Evolutionary conservation across 352 stramenopile genomes (phyloP).

Genomic region (Lagenidium giganteum): DNA sequence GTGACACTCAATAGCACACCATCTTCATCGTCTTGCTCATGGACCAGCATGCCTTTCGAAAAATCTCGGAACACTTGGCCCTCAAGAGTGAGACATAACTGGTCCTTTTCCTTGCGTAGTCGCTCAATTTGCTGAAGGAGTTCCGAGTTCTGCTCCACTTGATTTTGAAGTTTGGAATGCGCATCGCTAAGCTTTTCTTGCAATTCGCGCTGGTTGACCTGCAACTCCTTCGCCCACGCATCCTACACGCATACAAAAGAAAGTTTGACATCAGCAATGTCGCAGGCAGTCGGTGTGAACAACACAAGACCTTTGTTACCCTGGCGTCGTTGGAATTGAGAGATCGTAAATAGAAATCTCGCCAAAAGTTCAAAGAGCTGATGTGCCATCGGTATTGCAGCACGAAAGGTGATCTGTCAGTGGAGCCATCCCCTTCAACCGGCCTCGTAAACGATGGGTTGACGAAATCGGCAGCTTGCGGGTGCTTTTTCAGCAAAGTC

Average conservation of each 20-base stretch:
- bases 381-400: slow-evolving; percentile 86
- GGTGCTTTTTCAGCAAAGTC: slow-evolving; percentile 44
- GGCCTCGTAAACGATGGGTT: slow-evolving; percentile 81
- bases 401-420: slow-evolving; percentile 59
- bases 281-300: slow-evolving; percentile 5
- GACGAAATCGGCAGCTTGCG: slow-evolving; percentile 39
- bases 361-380: slow-evolving; percentile 78
- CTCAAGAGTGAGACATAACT: slow-evolving; percentile 50
- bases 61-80: slow-evolving; percentile 75
- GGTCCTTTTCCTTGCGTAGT: slow-evolving; percentile 58
- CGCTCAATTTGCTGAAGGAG: slow-evolving; percentile 60
- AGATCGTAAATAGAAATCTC: slow-evolving; percentile 77
- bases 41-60: slow-evolving; percentile 53
- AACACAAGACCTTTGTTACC: slow-evolving; percentile 27
- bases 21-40: slow-evolving; percentile 72
- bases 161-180: slow-evolving; percentile 60
- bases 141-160: slow-evolving; percentile 72
- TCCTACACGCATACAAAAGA: slow-evolving; percentile 34
- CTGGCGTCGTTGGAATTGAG: slow-evolving; percentile 77
- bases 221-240: slow-evolving; percentile 77
- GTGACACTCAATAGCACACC: slow-evolving; percentile 74
- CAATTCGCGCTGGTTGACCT: slow-evolving; percentile 73
- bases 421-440: slow-evolving; percentile 21
- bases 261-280: too few species aligned
- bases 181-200: slow-evolving; percentile 60